A percentile compares a stretch with the other conserved stretches of the same genome.
These are phyloP conservation scores for Bassia scoparia DNA, from an alignment of 148 eudicot genomes.

Conservation along the genomic window DNA sequence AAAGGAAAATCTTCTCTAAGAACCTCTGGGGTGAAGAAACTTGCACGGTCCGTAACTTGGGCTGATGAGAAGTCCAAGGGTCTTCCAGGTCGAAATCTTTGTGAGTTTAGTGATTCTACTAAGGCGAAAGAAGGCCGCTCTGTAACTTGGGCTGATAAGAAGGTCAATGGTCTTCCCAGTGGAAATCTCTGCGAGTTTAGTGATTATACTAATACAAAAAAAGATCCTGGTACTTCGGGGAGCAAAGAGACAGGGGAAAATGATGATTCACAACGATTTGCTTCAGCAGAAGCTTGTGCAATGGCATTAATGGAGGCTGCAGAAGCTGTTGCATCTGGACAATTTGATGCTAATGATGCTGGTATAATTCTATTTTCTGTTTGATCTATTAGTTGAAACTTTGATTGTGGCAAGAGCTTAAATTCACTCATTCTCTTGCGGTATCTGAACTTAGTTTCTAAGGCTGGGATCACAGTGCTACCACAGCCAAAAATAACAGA, in stretches of 20 bases:
- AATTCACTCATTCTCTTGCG: not conserved
- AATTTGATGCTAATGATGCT: slow-evolving; percentile 55
- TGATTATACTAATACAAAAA: slow-evolving; percentile 33
- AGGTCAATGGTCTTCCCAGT: slow-evolving; percentile 30
- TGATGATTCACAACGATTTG: slow-evolving; percentile 46
- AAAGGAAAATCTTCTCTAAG: slow-evolving; percentile 53
- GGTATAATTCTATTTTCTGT: slow-evolving; percentile 33
- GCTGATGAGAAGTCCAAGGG: slow-evolving; percentile 58
- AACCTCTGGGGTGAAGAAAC: slow-evolving; percentile 43
- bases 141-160: slow-evolving; percentile 89
- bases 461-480: slow-evolving; percentile 70
- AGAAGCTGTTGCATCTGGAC: slow-evolving; percentile 77
- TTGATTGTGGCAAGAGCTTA: not conserved
- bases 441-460: slow-evolving; percentile 47
- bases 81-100: slow-evolving; percentile 37
- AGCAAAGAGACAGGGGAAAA: slow-evolving; percentile 24
- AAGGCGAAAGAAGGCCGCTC: slow-evolving; percentile 25
- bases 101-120: slow-evolving; percentile 41
- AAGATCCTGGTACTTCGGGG: slow-evolving; percentile 13
- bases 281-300: slow-evolving; percentile 87
- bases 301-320: slow-evolving; percentile 72
- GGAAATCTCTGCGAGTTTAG: slow-evolving; percentile 47
- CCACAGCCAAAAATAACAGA: slow-evolving; percentile 41
- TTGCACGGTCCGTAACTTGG: slow-evolving; percentile 72
- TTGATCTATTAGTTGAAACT: slow-evolving; percentile 13